phyloP scores from a whole-genome alignment of 306 rosid species.

The Fragaria nilgerrensis region DNA sequence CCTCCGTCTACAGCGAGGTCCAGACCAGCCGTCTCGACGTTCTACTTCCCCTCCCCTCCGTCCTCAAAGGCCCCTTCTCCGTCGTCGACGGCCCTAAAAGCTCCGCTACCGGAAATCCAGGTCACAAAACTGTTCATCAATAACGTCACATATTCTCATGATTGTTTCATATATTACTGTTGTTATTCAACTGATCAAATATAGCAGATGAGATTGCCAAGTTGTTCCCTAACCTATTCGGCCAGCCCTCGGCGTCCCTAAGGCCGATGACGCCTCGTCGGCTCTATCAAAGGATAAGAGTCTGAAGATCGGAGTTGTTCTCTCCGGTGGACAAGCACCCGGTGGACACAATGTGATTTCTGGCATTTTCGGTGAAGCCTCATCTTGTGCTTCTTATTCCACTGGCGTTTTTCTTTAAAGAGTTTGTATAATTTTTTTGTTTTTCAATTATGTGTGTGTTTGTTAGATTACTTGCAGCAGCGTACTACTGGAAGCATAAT shows the following conservation, averaged over 20 bases:
- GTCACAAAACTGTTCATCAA: conserved; percentile 24
- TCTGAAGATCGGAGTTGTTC: conserved; percentile 83
- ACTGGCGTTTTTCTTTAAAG: neutral
- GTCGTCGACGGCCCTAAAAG: conserved; percentile 71
- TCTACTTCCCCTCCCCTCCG: conserved; percentile 69
- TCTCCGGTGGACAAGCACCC: conserved; percentile 95
- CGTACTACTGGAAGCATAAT: conserved; percentile 63
- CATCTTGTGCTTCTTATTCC: neutral
- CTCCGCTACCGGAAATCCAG: conserved; percentile 86
- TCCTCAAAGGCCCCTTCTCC: conserved; percentile 52
- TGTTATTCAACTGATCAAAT: neutral
- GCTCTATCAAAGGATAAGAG: conserved; percentile 24
- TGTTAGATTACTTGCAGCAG: conserved; percentile 68
- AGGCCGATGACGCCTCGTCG: conserved; percentile 33
- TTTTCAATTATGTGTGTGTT: neutral
- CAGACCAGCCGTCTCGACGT: conserved; percentile 70
- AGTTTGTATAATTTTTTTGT: neutral
- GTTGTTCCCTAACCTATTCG: conserved; percentile 72
- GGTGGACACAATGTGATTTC: conserved; percentile 92
- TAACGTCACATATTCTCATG: neutral
- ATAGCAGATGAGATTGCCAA: conserved; percentile 77
- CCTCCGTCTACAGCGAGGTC: conserved; percentile 70
- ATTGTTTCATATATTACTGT: neutral
- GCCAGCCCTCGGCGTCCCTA: conserved; percentile 67
- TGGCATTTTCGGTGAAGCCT: conserved; percentile 61